Evolutionary conservation across 257 asterid genomes (phyloP).

Genomic region (Ophiorrhiza pumila): DNA sequence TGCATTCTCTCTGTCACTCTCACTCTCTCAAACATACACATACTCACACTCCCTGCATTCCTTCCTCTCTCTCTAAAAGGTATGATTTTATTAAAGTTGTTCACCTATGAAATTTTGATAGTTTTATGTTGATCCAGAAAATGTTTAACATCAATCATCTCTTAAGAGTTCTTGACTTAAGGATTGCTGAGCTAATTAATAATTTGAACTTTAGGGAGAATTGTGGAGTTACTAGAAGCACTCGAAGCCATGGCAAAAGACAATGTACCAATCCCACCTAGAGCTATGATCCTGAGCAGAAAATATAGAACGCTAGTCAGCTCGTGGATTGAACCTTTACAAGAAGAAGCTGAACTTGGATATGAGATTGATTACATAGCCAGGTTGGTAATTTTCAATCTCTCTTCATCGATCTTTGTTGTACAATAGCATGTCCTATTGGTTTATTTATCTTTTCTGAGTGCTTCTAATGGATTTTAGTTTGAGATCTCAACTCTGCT

Average conservation of each 20-base stretch:
- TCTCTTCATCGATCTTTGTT: slow-evolving; percentile 25
- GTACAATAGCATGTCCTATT: neutral
- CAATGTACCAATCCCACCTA: slow-evolving; percentile 76
- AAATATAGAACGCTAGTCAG: slow-evolving; percentile 93
- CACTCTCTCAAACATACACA: too few species aligned
- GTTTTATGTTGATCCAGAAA: neutral
- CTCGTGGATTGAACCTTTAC: slow-evolving; percentile 99
- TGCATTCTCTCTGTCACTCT: neutral
- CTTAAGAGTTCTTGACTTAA: neutral
- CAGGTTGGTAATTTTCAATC: slow-evolving; percentile 46
- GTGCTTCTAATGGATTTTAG: neutral
- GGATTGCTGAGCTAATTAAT: neutral
- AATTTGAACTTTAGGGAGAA: slow-evolving; percentile 54
- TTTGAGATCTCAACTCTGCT: neutral
- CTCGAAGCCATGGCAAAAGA: slow-evolving; percentile 84
- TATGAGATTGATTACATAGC: slow-evolving; percentile 90
- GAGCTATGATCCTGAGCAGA: slow-evolving; percentile 94
- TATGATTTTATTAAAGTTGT: neutral
- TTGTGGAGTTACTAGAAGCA: slow-evolving; percentile 84
- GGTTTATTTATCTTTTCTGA: neutral
- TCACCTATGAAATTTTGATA: neutral
- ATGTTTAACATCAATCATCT: neutral
- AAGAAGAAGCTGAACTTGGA: slow-evolving; percentile 99
- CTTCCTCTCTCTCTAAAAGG: neutral
- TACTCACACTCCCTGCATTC: too few species aligned